phyloP scores from a whole-genome alignment of 176 grass and related monocot genomes.

The Zoysia pacifica region DNA sequence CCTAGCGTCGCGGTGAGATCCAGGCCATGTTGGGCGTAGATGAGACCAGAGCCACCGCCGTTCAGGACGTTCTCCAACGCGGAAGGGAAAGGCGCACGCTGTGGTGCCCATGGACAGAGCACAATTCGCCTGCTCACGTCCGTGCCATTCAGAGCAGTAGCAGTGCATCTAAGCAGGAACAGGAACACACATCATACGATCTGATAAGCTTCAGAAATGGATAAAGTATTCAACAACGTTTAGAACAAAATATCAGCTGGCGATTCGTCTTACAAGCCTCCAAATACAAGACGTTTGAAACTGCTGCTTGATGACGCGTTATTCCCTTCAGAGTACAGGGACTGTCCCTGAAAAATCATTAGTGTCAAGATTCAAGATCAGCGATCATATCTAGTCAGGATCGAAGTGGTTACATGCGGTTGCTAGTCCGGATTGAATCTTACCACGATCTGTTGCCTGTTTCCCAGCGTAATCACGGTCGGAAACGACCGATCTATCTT shows the following conservation, averaged over 20 bases:
- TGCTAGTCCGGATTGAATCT: background rate
- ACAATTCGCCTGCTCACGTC: conserved; percentile 20
- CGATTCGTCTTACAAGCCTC: background rate
- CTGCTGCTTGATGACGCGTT: conserved; percentile 12
- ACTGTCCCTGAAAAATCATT: conserved; percentile 41
- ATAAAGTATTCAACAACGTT: background rate
- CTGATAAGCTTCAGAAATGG: background rate
- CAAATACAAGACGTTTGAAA: background rate
- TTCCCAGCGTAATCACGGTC: conserved; percentile 33
- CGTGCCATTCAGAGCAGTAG: conserved; percentile 18
- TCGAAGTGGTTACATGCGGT: background rate
- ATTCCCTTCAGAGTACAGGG: background rate
- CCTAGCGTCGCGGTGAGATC: fast-evolving
- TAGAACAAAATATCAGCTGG: background rate
- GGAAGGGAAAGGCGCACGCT: background rate
- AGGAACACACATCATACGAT: background rate
- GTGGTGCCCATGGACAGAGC: background rate
- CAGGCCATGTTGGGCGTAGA: conserved; percentile 13
- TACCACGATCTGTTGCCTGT: conserved; percentile 37
- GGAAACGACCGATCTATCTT: conserved; percentile 39
- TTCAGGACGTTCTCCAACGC: background rate
- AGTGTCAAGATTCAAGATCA: background rate
- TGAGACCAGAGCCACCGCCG: background rate
- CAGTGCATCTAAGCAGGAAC: conserved; percentile 7
- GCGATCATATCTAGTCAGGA: background rate